Base-by-base conservation (phyloP, 331 rosid genomes). In the Acacia pycnantha region DNA sequence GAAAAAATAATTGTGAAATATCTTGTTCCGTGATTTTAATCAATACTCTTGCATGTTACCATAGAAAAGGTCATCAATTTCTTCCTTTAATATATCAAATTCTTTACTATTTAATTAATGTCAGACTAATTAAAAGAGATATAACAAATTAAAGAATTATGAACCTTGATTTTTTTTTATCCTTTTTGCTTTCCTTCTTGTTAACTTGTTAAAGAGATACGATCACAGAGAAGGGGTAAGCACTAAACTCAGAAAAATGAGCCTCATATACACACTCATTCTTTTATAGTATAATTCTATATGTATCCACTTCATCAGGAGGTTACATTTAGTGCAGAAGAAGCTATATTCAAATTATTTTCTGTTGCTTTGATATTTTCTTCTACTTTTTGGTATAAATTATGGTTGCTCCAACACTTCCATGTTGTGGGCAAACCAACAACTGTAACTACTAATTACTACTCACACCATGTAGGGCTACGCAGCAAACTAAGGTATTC, bases 11-110 rank as follows among this genome's bases (percentile, higher is more conserved):
- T 85, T 85, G 85, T 77, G 83, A 35, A 70, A 75, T 71, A 82
- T 79, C 83, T 9, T 84, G 86, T 79, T 84, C 80, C 90, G 64
- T 47, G 77, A 82, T 84, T 79, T 76, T 79, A 82, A 82, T 84
- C 88, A 79, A 61, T 77, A 78, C 74, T 33, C 48, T 37, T 35
- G 41, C 41, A 21, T 65, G 76, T 71, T 67, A 77, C 77, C 76
- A 83, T 47, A 81, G 81, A 86, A 78, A 83, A 81, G 71, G 47
- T 31, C 44, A 37, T 51, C 44, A 69, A 56, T 79, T 79, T 81
- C 12, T 40, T 44, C 31, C 65, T 58, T 58, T 24, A 58, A 58
- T 58, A 22, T 11, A 1, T 59, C 2, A 59, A 59, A 24, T 59
- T 59, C 16, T 59, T 59, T 22, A 18, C 66, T 24, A 59, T 59